phyloP scores from a whole-genome alignment of 306 rosid species.

The Carpinus viminea region DNA sequence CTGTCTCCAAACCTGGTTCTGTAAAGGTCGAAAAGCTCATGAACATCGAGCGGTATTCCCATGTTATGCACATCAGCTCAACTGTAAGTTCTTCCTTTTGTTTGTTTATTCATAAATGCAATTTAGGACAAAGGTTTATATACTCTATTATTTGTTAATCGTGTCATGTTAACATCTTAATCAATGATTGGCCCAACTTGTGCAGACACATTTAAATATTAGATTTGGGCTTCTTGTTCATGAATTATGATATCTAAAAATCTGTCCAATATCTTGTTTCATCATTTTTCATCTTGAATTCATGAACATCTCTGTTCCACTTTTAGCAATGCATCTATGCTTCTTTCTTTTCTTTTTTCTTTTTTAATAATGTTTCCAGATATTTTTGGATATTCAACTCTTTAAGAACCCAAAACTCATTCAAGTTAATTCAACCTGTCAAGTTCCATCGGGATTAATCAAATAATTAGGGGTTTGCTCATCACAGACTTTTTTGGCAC shows the following conservation, averaged over 20 bases:
- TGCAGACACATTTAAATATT: not conserved
- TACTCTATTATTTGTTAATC: not conserved
- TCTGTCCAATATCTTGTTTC: not conserved
- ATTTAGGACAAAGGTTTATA: not conserved
- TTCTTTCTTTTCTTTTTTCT: not conserved
- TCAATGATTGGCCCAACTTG: not conserved
- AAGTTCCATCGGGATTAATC: not conserved
- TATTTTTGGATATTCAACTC: not conserved
- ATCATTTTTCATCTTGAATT: not conserved
- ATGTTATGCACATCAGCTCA: constrained; percentile 98
- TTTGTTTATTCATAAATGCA: not conserved
- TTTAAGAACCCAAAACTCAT: not conserved
- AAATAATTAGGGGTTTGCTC: not conserved
- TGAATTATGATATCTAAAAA: not conserved
- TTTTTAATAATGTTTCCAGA: not conserved
- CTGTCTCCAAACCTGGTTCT: constrained; percentile 71
- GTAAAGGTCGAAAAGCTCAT: constrained; percentile 84
- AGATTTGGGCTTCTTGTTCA: not conserved
- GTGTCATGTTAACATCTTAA: not conserved
- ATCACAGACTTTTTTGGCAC: not conserved
- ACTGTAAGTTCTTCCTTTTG: constrained; percentile 60
- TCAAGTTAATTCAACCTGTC: not conserved
- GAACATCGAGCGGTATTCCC: constrained; percentile 95
- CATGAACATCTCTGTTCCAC: constrained; percentile 3
- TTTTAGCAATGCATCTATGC: not conserved